Base-by-base conservation (phyloP, 106 monocot species). In the Dioscorea zingiberensis region DNA sequence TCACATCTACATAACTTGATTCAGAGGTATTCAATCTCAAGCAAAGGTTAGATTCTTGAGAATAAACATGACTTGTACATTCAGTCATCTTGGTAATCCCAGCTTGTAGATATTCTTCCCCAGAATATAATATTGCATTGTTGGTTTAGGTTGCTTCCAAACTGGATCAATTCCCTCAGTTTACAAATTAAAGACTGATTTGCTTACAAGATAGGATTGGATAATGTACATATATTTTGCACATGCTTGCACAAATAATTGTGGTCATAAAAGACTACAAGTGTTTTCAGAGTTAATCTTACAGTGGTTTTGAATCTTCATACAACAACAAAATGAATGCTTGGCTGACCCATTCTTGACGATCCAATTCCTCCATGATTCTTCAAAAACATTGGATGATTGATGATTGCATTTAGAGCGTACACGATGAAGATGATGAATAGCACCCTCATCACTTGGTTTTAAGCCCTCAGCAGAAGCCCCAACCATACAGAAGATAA, bases 11-110 rank as follows among this genome's bases (percentile, higher is more conserved):
- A 38, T 38, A 38, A 38, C 38, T 38, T 38, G 38, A 38, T 38
- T 38, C 38, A 10, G 38, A 38, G 10, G 10, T 2, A 6, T 38
- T 38, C 9, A 38, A 38, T 38, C 38, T 38, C 38, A 62, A 60
- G 70, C 59, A 60, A 70, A 60, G 70, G 10, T 62, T 18, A 62
- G 27, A 62, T 62, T 62, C 61, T 38, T 19, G 27, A 38, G 61
- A 19, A 62, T 62, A 27, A 44, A 25, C 27, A 27, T 59, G 25
- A 12, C 59, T 13, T 27, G 51, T 10, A 53, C 51, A 16, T 53
- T 18, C 19, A 53, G 51, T 53, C n/a, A 53, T 18, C 51, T 19
- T 13, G 9, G 51, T 13, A 53, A 53, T 16, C 51, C 38, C 38
- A 8, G 38, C 4, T 38, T 38, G 38, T 38, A 38, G 38, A 38